Base-by-base conservation (phyloP, 352 stramenopile species). In the Pythium utonaiense region DNA sequence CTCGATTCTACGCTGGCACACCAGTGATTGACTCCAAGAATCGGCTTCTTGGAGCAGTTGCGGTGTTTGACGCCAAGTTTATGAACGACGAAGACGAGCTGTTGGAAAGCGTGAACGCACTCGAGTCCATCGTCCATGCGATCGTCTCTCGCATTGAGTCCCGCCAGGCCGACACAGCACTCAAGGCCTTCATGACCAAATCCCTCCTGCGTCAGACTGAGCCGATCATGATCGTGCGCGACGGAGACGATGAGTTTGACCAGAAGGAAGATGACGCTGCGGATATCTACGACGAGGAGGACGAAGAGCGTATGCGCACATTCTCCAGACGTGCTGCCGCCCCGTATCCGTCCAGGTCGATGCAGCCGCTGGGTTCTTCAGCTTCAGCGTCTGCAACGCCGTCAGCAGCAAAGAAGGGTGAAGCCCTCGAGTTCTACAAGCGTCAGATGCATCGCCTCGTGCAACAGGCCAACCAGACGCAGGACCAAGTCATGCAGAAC, bases 391-490 rank as follows among this genome's bases (percentile, higher is more conserved):
- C 48, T 22, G 40, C 28, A 9, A 33, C 28, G 28, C 5, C 40
- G 16, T 47, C 40, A 14, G n/a, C 40, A 47, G 40, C 40, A 14
- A 47, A 47, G n/a, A 66, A 66, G 45, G 22, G 25, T 6, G 44
- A 66, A 12, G n/a, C 50, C 7, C 69, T 79, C 16, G 70, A 85
- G 50, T 86, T 74, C 41, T 86, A 81, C 62, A 80, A 78, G 53
- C 66, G 58, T 28, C 83, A 88, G 58, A 88, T 91, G 77, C 67
- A 82, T 64, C 71, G 88, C 33, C 73, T 93, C 6, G 78, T 91
- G 54, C 70, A 60, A 16, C 77, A 88, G 38, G 80, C 83, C n/a
- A 74, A 86, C 52, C 67, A 86, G 44, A 91, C 80, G 8, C 80
- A 93, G 58, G 75, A 71, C 31, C 74, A 89, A 45, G 61, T 89